Evolutionary conservation across 768 basidiomycete species (phyloP).

Genomic region (Suillus subluteus): DNA sequence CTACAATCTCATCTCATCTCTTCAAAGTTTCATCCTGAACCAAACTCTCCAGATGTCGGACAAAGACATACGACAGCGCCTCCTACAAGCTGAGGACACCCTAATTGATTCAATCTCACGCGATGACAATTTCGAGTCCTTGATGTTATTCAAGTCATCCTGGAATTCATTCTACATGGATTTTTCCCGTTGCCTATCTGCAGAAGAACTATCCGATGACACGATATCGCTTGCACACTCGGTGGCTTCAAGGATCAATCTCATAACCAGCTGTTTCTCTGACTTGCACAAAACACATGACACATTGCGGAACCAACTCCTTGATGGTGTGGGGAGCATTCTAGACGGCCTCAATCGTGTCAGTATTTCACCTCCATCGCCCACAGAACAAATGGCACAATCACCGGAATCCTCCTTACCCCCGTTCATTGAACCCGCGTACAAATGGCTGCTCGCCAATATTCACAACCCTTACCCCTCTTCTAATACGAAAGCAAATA

Average conservation of each 20-base stretch:
- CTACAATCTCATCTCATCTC: neutral
- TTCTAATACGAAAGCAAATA: conserved; percentile 25
- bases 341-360: neutral
- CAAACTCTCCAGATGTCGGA: no score
- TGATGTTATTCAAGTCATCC: neutral
- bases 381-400: neutral
- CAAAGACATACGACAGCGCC: conserved; percentile 8
- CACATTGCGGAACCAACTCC: neutral
- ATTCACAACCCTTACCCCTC: conserved; percentile 58
- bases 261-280: neutral
- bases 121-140: no score
- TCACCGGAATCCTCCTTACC: neutral
- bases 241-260: neutral
- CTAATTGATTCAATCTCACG: neutral
- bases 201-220: neutral
- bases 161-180: neutral
- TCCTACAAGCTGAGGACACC: neutral
- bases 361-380: neutral
- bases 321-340: neutral
- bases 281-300: neutral
- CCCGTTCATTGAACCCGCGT: conserved; percentile 22
- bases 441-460: conserved; percentile 48
- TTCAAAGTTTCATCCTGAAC: neutral
- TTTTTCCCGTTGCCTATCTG: neutral
- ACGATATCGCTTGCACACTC: neutral